Conservation (phyloP, 179 eudicot species). For the Actinidia polygama region DNA sequence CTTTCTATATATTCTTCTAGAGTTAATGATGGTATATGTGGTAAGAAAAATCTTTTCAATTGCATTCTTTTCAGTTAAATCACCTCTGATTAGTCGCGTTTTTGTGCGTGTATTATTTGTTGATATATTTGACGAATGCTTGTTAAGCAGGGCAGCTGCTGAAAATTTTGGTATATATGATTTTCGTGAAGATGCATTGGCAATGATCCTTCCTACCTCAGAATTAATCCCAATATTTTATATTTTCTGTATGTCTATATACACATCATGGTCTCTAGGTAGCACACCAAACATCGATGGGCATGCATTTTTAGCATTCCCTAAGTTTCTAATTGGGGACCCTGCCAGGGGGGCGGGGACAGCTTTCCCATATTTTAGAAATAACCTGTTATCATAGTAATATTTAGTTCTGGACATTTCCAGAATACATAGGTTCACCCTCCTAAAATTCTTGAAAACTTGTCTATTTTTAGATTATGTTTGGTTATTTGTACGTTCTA, state of each 20-base stretch:
- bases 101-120: not conserved
- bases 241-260: not conserved
- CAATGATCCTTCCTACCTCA: not conserved
- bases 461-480: too few relatives aligned
- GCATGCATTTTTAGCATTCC: not conserved
- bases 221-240: not conserved
- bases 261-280: not conserved
- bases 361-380: too few relatives aligned
- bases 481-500: too few relatives aligned
- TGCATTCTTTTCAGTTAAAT: constrained; percentile 5
- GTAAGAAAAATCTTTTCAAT: constrained; percentile 44
- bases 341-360: too few relatives aligned
- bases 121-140: not conserved
- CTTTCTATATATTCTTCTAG: constrained; percentile 71
- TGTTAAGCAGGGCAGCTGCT: not conserved
- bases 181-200: not conserved
- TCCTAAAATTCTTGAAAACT: too few relatives aligned
- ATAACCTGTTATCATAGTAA: too few relatives aligned
- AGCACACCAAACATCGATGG: not conserved
- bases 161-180: not conserved
- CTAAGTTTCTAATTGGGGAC: not conserved
- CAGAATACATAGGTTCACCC: too few relatives aligned
- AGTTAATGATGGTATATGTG: constrained; percentile 97
- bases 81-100: not conserved
- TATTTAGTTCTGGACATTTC: too few relatives aligned